Base-by-base conservation (phyloP, 805 yeast genomes). In the Yarrowia sp. region DNA sequence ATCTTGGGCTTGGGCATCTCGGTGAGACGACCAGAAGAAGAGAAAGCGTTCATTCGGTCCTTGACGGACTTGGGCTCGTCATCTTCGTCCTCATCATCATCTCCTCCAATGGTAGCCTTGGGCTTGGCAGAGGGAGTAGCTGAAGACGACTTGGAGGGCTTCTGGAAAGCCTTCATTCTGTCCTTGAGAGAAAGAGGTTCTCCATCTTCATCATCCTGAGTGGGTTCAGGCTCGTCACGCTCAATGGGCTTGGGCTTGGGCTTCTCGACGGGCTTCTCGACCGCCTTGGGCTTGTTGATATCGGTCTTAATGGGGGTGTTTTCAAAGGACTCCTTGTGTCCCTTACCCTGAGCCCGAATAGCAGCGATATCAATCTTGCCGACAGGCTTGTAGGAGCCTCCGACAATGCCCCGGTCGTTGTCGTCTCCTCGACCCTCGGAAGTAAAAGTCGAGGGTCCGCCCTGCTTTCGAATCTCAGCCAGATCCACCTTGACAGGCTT, bases 1-100 rank as follows among this genome's bases (percentile, higher is more conserved):
- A 80, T 79, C 73, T 85, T 85, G 58, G 86, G 89, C 72, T 86
- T 86, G 39, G 91, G 91, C 68, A 87, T 75, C 9, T 85, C 81
- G 1, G 86, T 79, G 66, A 87, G 77, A 67, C 90, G 76, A 3
- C 84, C 87, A 55, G 77, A 81, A n/a, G 70, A 71, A 8, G 73
- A 73, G 67, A 75, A 76, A 6, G 74, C 75, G 42, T 71, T 68
- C 61, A 72, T 66, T 69, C 79, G 69, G 15, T 76, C 76, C 64
- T 67, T 65, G 50, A 73, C 67, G 9, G 70, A 61, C 33, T 68
- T 67, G 14, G 77, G 73, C 15, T 66, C 66, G 15, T 67, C 68
- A 32, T 68, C 70, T 22, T 71, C 70, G 31, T 70, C 70, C 17
- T 67, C 67, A 5, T 36, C 66, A 31, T 48, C 48, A 14, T 51